Evolutionary conservation across 768 basidiomycete genomes (phyloP).

Genomic region (Hypholoma sublateritium): DNA sequence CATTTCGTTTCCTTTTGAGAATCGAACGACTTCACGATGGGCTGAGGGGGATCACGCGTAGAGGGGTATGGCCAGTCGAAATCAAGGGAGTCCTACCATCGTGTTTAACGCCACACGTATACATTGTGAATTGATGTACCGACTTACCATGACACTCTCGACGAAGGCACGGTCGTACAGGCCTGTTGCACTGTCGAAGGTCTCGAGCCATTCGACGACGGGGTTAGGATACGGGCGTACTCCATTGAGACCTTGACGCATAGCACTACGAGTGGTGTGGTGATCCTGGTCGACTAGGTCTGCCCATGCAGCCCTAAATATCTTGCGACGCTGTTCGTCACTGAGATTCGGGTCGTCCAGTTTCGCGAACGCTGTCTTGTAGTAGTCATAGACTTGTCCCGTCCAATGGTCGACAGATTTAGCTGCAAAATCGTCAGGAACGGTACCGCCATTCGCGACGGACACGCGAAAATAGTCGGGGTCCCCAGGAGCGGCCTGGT

Average conservation of each 20-base stretch:
- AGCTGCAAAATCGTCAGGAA: slow-evolving; percentile 1
- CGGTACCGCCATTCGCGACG: slow-evolving; percentile 1
- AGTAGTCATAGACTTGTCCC: background rate
- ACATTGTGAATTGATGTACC: background rate
- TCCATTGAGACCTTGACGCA: slow-evolving; percentile 12
- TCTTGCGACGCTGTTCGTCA: slow-evolving; percentile 1
- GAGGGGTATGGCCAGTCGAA: slow-evolving; percentile 11
- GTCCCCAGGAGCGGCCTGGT: background rate
- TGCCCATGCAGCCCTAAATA: slow-evolving; percentile 22
- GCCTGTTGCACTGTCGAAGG: slow-evolving; percentile 27
- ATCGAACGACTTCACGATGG: background rate
- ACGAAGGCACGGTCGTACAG: slow-evolving; percentile 33
- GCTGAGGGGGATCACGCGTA: slow-evolving; percentile 1
- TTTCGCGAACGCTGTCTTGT: background rate
- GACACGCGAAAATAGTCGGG: slow-evolving; percentile 6
- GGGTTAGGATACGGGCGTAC: slow-evolving; percentile 12
- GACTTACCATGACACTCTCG: slow-evolving; percentile 20
- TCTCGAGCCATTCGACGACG: slow-evolving; percentile 34
- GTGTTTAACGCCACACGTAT: too few species aligned
- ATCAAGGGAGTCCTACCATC: slow-evolving; percentile 12
- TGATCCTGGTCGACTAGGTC: slow-evolving; percentile 21
- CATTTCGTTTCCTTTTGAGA: slow-evolving; percentile 7
- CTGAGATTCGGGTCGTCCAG: slow-evolving; percentile 7
- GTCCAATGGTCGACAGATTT: slow-evolving; percentile 1
- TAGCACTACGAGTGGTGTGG: slow-evolving; percentile 21